These are phyloP conservation scores for Tilletia caries DNA, from an alignment of 1,284 basidiomycete genomes.

Conservation along the genomic window DNA sequence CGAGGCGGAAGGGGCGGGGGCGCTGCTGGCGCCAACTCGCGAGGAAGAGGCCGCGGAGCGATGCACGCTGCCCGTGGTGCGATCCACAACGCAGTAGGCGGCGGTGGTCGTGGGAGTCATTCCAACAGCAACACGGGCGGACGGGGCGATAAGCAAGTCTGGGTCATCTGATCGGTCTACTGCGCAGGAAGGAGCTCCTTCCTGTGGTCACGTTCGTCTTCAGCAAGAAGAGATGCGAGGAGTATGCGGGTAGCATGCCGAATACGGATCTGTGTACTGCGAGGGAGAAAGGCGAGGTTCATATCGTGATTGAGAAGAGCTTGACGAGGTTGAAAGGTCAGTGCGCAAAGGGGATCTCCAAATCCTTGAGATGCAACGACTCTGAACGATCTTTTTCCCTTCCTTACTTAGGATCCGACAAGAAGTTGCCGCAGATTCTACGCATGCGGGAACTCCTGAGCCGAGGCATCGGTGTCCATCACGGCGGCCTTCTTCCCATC, in stretches of 20 bases:
- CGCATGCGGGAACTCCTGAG: constrained; percentile 86
- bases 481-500: constrained; percentile 91
- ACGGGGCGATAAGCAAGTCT: constrained; percentile 71
- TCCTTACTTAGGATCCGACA: constrained; percentile 64
- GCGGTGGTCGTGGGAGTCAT: constrained; percentile 14
- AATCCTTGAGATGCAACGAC: not conserved
- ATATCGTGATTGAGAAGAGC: constrained; percentile 88
- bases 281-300: constrained; percentile 92
- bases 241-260: constrained; percentile 83
- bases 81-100: constrained; percentile 25
- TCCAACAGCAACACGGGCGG: constrained; percentile 9
- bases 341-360: constrained; percentile 19
- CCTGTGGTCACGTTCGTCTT: constrained; percentile 97
- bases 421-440: constrained; percentile 87
- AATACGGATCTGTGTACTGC: constrained; percentile 82
- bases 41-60: constrained; percentile 50
- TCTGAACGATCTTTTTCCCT: not conserved
- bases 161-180: constrained; percentile 85
- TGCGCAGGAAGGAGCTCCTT: constrained; percentile 79
- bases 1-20: constrained; percentile 74
- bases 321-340: constrained; percentile 82
- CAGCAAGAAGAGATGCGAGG: constrained; percentile 94
- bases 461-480: constrained; percentile 94
- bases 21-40: constrained; percentile 62
- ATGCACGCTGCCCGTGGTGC: constrained; percentile 24